Evolutionary conservation across 192 early-diverging fungal species (phyloP), one percentile per base, ranked within the genome.

Genomic region (Coemansia sp.): DNA sequence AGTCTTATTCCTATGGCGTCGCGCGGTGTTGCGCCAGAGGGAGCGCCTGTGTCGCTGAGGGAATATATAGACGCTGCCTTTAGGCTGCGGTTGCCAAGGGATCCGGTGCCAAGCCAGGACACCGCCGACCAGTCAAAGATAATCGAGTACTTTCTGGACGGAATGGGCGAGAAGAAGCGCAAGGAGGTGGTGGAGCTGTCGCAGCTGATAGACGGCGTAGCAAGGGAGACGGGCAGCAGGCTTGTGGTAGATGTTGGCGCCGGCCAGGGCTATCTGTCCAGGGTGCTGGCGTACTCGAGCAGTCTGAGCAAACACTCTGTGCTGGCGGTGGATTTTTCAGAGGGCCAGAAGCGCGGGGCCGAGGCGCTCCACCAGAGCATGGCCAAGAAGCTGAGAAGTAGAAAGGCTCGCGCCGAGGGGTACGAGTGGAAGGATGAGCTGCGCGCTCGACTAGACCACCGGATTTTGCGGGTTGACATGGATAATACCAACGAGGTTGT

Each of bases 121-220:
- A 12, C 21, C 32, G 72, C 65, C 5, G 54, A 64, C 6, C 47
- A 53, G 16, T 12, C 38, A 43, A 43, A 26, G 16, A 60, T 67
- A 23, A 32, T 70, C 49, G 45, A 64, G 48, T 72, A 72, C 45
- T 73, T 84, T 64, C n/a, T 77, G 8, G 67, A 70, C 40, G 77
- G 82, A 2, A 84, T 84, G 82, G 74, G 62, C 45, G 71, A 61
- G 32, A 84, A 84, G 63, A 84, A 84, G 59, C 68, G 63, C 19
- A 69, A 62, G 7, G 82, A 84, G n/a, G 82, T 84, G 19, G 43
- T 68, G 4, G 68, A 71, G n/a, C 71, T 84, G 26, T 66, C 82
- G 21, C 64, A 65, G 45, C 37, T 84, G 47, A 58, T 84, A 0
- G 50, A 61, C 32, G 15, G 48, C 8, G 63, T 74, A 6, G 71